phyloP scores from a whole-genome alignment of 2,329 filamentous ascomycete species.

The Fusarium sp. region DNA sequence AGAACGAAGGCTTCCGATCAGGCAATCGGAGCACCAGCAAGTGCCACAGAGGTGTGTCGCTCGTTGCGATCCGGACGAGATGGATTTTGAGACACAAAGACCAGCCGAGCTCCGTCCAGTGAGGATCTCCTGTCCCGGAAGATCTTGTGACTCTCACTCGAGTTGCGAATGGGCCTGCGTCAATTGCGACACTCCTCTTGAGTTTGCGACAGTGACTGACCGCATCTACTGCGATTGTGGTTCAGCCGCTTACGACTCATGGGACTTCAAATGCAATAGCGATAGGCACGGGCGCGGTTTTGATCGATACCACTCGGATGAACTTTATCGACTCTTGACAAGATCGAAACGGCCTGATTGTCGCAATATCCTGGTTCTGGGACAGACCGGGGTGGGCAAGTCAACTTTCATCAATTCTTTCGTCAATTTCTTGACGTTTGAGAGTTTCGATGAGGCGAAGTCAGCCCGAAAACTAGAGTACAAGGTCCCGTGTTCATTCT shows the following conservation, averaged over 20 bases:
- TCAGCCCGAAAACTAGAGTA: background rate
- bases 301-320: background rate
- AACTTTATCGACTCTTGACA: background rate
- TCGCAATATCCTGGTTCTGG: conserved; percentile 58
- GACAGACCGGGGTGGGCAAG: conserved; percentile 61
- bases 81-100: background rate
- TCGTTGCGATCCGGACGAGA: background rate
- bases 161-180: conserved; percentile 21
- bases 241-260: conserved; percentile 39
- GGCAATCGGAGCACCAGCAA: background rate
- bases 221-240: conserved; percentile 54
- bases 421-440: conserved; percentile 55
- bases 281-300: conserved; percentile 39
- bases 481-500: conserved; percentile 31
- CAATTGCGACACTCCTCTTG: background rate
- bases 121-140: conserved; percentile 47
- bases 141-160: conserved; percentile 28
- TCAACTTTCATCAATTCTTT: conserved; percentile 62
- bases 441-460: conserved; percentile 52
- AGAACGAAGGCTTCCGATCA: background rate
- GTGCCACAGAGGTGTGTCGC: background rate
- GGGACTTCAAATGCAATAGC: conserved; percentile 48
- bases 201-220: conserved; percentile 11
- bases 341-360: conserved; percentile 27
- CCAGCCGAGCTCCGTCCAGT: conserved; percentile 41